Evolutionary conservation across 2,329 filamentous ascomycete species (phyloP).

Genomic region (Coniochaeta ligniaria): DNA sequence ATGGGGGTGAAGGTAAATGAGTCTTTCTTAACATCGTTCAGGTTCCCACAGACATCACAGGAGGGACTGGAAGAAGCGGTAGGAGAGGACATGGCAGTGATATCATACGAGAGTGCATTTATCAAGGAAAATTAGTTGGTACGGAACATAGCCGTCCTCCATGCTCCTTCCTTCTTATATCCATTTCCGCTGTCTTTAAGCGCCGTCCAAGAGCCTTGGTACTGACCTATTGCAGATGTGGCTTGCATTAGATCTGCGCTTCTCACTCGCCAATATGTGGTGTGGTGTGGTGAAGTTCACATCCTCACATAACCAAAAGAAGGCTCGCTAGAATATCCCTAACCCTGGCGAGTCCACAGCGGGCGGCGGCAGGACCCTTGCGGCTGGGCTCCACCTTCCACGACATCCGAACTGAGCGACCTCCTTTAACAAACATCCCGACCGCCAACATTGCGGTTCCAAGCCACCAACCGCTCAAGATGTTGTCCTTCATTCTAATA

Average conservation of each 20-base stretch:
- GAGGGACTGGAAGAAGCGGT: neutral
- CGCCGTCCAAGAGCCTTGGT: neutral
- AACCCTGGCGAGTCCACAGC: neutral
- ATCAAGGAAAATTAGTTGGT: neutral
- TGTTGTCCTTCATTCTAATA: slow-evolving; percentile 84
- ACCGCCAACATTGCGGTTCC: neutral
- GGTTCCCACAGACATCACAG: neutral
- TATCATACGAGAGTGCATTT: neutral
- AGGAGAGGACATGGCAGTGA: neutral
- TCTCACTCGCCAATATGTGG: neutral
- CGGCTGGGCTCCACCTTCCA: neutral
- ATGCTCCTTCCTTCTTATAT: neutral
- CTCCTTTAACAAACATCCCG: neutral
- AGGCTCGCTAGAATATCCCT: neutral
- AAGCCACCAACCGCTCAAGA: slow-evolving; percentile 14
- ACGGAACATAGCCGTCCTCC: neutral
- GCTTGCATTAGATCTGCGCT: neutral
- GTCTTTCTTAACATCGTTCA: neutral
- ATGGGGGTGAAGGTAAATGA: neutral
- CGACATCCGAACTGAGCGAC: neutral
- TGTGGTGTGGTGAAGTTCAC: no score
- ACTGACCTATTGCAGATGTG: neutral
- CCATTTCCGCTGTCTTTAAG: neutral
- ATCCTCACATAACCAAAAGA: no score
- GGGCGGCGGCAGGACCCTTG: neutral